phyloP scores from a whole-genome alignment of 495 filamentous ascomycete genomes.

The Hyphodiscus hymeniophilus region DNA sequence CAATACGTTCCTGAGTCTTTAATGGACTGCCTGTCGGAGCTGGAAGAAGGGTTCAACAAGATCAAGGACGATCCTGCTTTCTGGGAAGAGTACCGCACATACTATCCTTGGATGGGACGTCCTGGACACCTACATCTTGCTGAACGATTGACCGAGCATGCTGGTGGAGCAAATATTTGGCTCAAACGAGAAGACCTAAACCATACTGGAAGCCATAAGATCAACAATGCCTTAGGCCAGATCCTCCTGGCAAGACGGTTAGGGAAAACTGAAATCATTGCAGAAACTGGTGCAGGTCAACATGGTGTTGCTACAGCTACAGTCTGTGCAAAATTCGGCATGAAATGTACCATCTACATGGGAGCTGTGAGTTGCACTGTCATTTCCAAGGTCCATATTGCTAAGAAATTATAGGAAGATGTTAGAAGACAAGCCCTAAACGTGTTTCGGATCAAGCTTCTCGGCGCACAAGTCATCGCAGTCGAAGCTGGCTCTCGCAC shows the following conservation, averaged over 20 bases:
- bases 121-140: constrained; percentile 88
- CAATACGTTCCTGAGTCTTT: constrained; percentile 97
- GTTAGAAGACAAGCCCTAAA: constrained; percentile 89
- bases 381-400: too few species aligned
- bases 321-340: constrained; percentile 91
- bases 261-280: constrained; percentile 91
- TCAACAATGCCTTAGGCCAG: constrained; percentile 93
- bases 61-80: constrained; percentile 80
- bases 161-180: constrained; percentile 90
- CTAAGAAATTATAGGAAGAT: too few species aligned
- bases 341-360: constrained; percentile 96
- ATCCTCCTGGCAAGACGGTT: constrained; percentile 71
- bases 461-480: constrained; percentile 79
- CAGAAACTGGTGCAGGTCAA: constrained; percentile 93
- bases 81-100: constrained; percentile 94
- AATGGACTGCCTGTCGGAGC: constrained; percentile 90
- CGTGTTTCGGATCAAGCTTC: constrained; percentile 93
- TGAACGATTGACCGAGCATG: constrained; percentile 77
- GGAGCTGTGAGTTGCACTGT: constrained; percentile 42
- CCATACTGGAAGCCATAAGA: constrained; percentile 77
- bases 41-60: constrained; percentile 84
- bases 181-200: constrained; percentile 93
- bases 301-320: constrained; percentile 94
- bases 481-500: constrained; percentile 82
- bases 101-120: constrained; percentile 96